Evolutionary conservation across 176 grass and related monocot species (phyloP).

Genomic region (Triticum urartu): DNA sequence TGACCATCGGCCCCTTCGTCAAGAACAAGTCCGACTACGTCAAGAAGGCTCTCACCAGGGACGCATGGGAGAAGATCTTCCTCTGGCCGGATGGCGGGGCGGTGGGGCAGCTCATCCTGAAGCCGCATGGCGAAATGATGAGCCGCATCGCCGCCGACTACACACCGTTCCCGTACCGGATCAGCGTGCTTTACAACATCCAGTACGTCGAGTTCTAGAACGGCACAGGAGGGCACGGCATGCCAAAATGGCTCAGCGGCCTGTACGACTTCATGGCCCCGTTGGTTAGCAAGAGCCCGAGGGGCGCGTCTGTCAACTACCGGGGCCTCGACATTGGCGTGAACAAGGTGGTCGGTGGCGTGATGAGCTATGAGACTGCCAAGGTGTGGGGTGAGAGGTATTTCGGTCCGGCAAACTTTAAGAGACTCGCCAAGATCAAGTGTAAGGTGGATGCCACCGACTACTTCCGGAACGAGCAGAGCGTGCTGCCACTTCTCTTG

Average conservation of each 20-base stretch:
- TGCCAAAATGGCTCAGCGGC: neutral
- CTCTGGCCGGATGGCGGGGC: neutral
- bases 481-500: neutral
- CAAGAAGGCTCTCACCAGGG: neutral
- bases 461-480: neutral
- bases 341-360: neutral
- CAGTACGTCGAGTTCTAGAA: neutral
- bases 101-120: neutral
- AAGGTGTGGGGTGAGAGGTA: neutral
- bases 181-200: neutral
- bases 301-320: neutral
- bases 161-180: neutral
- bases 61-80: neutral
- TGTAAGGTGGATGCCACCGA: neutral
- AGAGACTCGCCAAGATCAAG: neutral
- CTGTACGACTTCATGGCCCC: neutral
- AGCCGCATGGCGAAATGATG: neutral
- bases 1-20: neutral
- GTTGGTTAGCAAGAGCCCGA: neutral
- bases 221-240: rapidly evolving
- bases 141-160: neutral
- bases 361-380: neutral
- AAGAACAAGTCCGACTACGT: slow-evolving; percentile 8
- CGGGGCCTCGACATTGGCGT: neutral
- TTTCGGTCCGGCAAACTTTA: neutral